Percentiles rank a stretch among this genome's conserved stretches.
Evolutionary conservation across 345 rosid species (phyloP).

Genomic region (Ceriops zippeliana): DNA sequence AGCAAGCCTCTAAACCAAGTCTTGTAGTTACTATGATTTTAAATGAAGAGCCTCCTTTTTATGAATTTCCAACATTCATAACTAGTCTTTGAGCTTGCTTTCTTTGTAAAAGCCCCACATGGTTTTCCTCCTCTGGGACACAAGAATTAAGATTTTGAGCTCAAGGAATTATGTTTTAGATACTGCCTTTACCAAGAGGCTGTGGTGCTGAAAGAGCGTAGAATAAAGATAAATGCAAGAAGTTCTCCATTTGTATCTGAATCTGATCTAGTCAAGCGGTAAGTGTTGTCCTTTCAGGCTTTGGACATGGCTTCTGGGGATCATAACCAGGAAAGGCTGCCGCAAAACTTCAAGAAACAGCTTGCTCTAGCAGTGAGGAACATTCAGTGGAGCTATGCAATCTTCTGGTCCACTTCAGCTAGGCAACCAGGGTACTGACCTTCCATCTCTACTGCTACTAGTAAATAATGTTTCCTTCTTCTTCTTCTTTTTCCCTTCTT

Average conservation of each 20-base stretch:
- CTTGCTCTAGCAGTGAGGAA: conserved; percentile 80
- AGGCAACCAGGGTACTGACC: conserved; percentile 66
- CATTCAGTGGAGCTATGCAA: conserved; percentile 90
- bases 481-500: too few relatives aligned
- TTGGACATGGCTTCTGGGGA: conserved; percentile 33
- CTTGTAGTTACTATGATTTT: not conserved
- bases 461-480: conserved; percentile 6
- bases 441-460: not conserved
- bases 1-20: not conserved
- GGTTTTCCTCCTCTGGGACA: not conserved
- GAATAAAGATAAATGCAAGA: not conserved
- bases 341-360: conserved; percentile 61
- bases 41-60: not conserved
- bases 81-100: not conserved
- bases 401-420: conserved; percentile 85
- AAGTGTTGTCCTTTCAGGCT: conserved; percentile 3
- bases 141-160: conserved; percentile 1
- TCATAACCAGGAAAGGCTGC: conserved; percentile 33
- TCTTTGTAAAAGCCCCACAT: not conserved
- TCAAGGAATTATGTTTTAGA: not conserved
- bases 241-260: not conserved
- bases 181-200: not conserved
- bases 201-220: not conserved
- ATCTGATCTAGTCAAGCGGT: conserved; percentile 3
- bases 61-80: not conserved